A percentile compares a stretch with the other conserved stretches of the same genome.
phyloP scores from a whole-genome alignment of 2,329 filamentous ascomycete species.

The Magnaporthiopsis rhizophila region DNA sequence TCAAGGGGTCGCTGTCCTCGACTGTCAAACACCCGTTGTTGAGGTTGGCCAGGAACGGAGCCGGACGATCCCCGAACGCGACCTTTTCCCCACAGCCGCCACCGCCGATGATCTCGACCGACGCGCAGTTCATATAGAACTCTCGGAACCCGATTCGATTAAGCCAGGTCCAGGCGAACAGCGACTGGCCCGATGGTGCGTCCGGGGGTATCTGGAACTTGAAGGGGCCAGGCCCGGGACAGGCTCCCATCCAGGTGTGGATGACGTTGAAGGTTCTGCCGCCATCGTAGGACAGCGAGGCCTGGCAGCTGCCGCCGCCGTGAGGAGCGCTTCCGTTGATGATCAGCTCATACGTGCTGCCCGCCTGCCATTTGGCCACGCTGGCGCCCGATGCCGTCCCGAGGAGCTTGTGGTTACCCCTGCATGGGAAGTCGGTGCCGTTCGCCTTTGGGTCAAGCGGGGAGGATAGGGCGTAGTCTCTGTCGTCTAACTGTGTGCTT shows the following conservation, averaged over 20 bases:
- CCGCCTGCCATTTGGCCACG: constrained; percentile 54
- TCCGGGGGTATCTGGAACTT: constrained; percentile 59
- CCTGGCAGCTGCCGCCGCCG: constrained; percentile 68
- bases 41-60: constrained; percentile 11
- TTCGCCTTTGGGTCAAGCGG: constrained; percentile 45
- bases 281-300: constrained; percentile 66
- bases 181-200: constrained; percentile 46
- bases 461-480: constrained; percentile 65
- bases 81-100: constrained; percentile 1
- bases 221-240: constrained; percentile 44
- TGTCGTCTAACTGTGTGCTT: constrained; percentile 28
- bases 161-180: constrained; percentile 71
- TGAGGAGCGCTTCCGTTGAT: constrained; percentile 56
- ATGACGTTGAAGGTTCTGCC: constrained; percentile 63
- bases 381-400: constrained; percentile 41
- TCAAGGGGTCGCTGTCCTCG: constrained; percentile 8
- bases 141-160: constrained; percentile 71
- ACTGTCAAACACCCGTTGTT: constrained; percentile 12
- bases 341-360: constrained; percentile 53
- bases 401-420: constrained; percentile 47
- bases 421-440: constrained; percentile 66
- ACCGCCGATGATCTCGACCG: constrained; percentile 48
- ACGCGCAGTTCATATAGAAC: constrained; percentile 82
- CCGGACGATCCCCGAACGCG: constrained; percentile 9
- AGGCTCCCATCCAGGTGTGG: constrained; percentile 47